Base-by-base conservation (phyloP, 2,329 filamentous ascomycete genomes). In the Paracorniculantispora psalliotae region DNA sequence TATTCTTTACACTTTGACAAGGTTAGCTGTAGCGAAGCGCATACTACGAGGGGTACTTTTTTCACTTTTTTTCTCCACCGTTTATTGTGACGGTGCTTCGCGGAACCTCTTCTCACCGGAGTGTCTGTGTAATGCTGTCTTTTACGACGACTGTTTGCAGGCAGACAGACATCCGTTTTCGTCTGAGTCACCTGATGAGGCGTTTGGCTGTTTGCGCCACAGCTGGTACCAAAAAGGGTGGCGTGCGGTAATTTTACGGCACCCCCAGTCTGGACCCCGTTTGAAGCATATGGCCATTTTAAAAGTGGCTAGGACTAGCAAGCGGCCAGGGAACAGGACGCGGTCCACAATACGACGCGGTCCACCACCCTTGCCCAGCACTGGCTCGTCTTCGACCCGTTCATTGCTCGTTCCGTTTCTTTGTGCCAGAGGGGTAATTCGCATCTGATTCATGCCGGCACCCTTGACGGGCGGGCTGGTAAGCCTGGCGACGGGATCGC, bases 231-330 rank as follows among this genome's bases (percentile, higher is more conserved):
- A 28, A 46, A 5, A 57, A 52, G 54, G 39, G 53, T 61, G 49
- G 59, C 49, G 54, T 58, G 59, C 50, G 55, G 55, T 48, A 51
- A 59, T 59, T 61, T 52, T 35, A 61, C 21, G 50, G n/a, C 33
- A 57, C 59, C 39, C 59, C 54, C 35, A 53, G 23, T 30, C 15
- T 19, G 15, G n/a, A 25, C 59, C 55, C 55, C 55, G 59, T 59
- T 61, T 55, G 15, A 54, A 17, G 19, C 25, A 61, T 61, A 55
- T 49, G 21, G 21, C 19, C 39, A 44, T 52, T 37, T 37, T 12
- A 28, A 41, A 61, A 30, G 33, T 57, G 43, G 57, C 30, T 30
- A 48, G 49, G 46, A 57, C 46, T 52, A 37, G 44, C 39, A 43
- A 55, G 51, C 39, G 26, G 25, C 35, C 33, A 43, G 19, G 35